phyloP scores from a whole-genome alignment of 169 alveolate species.

The Plasmodium relictum region DNA sequence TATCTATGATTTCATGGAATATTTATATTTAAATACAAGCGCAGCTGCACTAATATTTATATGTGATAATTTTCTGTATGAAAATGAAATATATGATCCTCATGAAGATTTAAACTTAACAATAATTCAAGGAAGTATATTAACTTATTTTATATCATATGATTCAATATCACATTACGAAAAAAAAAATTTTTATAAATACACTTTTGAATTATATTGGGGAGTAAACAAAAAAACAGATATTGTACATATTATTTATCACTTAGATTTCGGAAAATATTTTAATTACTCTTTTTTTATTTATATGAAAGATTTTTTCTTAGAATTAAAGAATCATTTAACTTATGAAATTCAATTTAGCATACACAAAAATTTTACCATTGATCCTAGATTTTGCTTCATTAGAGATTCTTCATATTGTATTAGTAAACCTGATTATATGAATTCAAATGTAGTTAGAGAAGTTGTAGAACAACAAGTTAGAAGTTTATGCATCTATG shows the following conservation, averaged over 20 bases:
- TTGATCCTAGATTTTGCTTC: constrained; percentile 65
- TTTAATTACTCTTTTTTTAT: constrained; percentile 67
- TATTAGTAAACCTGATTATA: constrained; percentile 65
- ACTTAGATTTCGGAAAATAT: constrained; percentile 69
- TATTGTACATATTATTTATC: constrained; percentile 61
- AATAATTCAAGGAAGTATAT: constrained; percentile 17
- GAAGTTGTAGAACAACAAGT: constrained; percentile 76
- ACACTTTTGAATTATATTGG: constrained; percentile 65
- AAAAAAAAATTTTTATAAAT: constrained; percentile 13
- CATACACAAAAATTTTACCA: constrained; percentile 51
- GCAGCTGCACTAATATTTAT: constrained; percentile 53
- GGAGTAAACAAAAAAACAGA: constrained; percentile 48
- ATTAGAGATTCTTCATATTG: constrained; percentile 69
- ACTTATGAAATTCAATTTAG: constrained; percentile 64
- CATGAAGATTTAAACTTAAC: constrained; percentile 65
- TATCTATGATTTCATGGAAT: constrained; percentile 49
- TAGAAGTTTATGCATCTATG: constrained; percentile 56
- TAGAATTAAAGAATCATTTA: constrained; percentile 37
- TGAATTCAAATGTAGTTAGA: constrained; percentile 49
- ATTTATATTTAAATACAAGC: constrained; percentile 41
- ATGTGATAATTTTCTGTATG: constrained; percentile 66
- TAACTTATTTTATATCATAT: constrained; percentile 48
- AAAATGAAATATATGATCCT: constrained; percentile 66
- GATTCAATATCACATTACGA: constrained; percentile 27
- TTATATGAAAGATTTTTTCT: constrained; percentile 45